Conservation (phyloP, 1,139 yeast genomes). For the Ogataea hybrid region DNA sequence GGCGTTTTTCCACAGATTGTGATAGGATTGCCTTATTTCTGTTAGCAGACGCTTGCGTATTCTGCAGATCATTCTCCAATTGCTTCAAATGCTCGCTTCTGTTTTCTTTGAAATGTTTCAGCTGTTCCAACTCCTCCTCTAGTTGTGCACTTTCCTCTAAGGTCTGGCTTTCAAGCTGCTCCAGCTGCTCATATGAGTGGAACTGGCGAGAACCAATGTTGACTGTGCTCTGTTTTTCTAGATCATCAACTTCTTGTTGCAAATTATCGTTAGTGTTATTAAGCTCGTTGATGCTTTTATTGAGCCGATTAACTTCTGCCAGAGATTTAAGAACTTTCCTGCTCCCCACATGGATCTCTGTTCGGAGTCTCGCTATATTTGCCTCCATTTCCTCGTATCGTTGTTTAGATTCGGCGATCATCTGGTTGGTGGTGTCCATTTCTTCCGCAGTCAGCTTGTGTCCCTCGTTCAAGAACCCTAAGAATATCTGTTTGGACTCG, state of each 20-base stretch:
- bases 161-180: constrained; percentile 5
- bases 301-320: constrained; percentile 21
- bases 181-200: constrained; percentile 15
- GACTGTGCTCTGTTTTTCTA: constrained; percentile 16
- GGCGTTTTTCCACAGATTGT: constrained; percentile 7
- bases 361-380: constrained; percentile 30
- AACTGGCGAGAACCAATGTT: constrained; percentile 19
- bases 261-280: constrained; percentile 23
- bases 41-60: neutral
- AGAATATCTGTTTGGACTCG: constrained; percentile 21
- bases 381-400: constrained; percentile 27
- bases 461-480: constrained; percentile 20
- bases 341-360: constrained; percentile 21
- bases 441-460: constrained; percentile 19
- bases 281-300: constrained; percentile 28
- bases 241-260: constrained; percentile 10
- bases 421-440: constrained; percentile 15
- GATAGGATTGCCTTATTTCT: constrained; percentile 3
- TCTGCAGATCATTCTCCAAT: constrained; percentile 1
- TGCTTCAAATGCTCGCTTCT: constrained; percentile 4
- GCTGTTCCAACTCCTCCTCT: constrained; percentile 6
- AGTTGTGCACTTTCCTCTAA: constrained; percentile 7
- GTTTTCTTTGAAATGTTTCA: constrained; percentile 6
- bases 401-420: constrained; percentile 13
- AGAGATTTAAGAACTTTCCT: constrained; percentile 22